A percentile compares a stretch with the other conserved stretches of the same genome.
phyloP scores from a whole-genome alignment of 2,329 filamentous ascomycete species.

The Talaromyces marneffei region DNA sequence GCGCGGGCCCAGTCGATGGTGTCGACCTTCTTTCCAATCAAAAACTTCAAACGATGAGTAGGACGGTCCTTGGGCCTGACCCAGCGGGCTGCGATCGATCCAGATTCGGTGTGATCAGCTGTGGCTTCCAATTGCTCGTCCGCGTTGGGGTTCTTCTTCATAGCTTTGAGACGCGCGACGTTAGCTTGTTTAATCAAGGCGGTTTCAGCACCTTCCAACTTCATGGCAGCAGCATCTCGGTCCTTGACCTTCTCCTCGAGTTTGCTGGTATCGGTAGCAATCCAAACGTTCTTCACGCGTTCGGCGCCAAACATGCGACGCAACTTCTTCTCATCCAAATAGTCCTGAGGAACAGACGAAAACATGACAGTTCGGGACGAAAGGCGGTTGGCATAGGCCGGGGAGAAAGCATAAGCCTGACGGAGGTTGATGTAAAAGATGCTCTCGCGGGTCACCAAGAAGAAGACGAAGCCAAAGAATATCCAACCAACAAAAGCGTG shows the following conservation, averaged over 20 bases:
- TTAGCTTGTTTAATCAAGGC: constrained; percentile 77
- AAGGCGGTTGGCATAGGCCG: constrained; percentile 74
- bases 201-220: constrained; percentile 80
- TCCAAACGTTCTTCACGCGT: constrained; percentile 77
- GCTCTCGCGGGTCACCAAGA: constrained; percentile 77
- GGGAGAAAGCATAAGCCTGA: constrained; percentile 84
- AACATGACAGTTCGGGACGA: constrained; percentile 89
- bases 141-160: constrained; percentile 52
- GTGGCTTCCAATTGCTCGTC: constrained; percentile 37
- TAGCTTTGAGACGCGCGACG: constrained; percentile 60
- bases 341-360: constrained; percentile 72
- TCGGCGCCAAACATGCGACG: constrained; percentile 72
- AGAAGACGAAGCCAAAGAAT: constrained; percentile 83
- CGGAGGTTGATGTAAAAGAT: constrained; percentile 90
- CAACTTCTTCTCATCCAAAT: constrained; percentile 70
- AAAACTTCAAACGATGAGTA: constrained; percentile 63
- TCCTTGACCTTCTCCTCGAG: constrained; percentile 76
- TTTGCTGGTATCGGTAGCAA: constrained; percentile 68
- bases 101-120: constrained; percentile 58
- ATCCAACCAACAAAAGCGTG: constrained; percentile 75
- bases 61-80: constrained; percentile 68
- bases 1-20: constrained; percentile 84
- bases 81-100: constrained; percentile 67
- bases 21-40: constrained; percentile 85
- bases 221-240: constrained; percentile 71